phyloP scores from a whole-genome alignment of 2,329 filamentous ascomycete genomes.

The Colletotrichum costaricense region DNA sequence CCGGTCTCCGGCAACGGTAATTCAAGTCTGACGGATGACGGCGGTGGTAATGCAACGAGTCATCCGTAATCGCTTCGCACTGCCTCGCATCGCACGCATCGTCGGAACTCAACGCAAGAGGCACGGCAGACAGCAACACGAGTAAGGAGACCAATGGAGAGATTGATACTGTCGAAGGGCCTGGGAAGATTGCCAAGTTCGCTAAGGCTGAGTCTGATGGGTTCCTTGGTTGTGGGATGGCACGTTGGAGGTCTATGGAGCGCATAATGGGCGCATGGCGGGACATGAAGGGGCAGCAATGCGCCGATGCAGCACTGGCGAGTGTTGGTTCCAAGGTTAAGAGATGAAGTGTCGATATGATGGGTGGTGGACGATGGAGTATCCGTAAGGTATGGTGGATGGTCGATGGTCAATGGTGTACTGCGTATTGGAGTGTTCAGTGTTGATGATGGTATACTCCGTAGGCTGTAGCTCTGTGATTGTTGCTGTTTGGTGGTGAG shows the following conservation, averaged over 20 bases:
- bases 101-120: background rate
- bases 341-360: background rate
- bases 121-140: background rate
- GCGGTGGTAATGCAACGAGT: background rate
- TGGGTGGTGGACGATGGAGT: background rate
- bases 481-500: too few relatives aligned
- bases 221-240: background rate
- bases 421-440: background rate
- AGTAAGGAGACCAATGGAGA: background rate
- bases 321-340: background rate
- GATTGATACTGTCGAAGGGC: background rate
- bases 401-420: background rate
- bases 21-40: too few relatives aligned
- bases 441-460: too few relatives aligned
- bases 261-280: background rate
- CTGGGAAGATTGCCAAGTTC: background rate
- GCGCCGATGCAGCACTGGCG: background rate
- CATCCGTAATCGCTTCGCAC: background rate
- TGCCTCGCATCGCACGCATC: background rate
- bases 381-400: background rate
- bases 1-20: background rate
- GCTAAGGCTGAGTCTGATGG: background rate
- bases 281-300: background rate
- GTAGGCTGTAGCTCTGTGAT: too few relatives aligned
- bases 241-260: background rate